phyloP scores from a whole-genome alignment of 345 rosid genomes.

The Ceriops zippeliana region DNA sequence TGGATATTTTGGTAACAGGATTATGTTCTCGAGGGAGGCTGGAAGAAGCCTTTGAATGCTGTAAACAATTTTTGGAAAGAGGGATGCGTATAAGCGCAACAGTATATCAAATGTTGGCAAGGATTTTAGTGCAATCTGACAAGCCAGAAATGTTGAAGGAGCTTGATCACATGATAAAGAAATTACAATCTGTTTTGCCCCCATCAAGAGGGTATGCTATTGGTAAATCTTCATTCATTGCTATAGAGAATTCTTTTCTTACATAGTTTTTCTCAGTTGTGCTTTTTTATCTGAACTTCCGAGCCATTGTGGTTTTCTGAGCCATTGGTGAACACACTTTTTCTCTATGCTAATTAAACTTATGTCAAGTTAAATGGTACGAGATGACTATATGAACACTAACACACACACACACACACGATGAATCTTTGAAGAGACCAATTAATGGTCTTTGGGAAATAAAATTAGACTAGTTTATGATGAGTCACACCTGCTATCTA shows the following conservation, averaged over 20 bases:
- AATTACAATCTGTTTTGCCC: conserved; percentile 56
- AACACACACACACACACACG: too few species aligned
- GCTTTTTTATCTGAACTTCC: neutral
- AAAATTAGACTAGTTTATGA: too few species aligned
- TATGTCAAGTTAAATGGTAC: neutral
- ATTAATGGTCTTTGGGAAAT: too few species aligned
- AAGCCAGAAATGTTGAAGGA: conserved; percentile 43
- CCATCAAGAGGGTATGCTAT: conserved; percentile 27
- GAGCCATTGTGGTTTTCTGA: neutral
- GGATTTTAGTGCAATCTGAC: conserved; percentile 34
- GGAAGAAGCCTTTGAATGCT: conserved; percentile 65
- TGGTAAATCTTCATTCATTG: neutral
- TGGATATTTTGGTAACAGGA: conserved; percentile 70
- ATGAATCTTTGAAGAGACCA: too few species aligned
- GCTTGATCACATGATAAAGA: conserved; percentile 48
- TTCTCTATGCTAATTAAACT: neutral
- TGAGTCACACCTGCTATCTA: too few species aligned
- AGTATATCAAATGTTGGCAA: conserved; percentile 50
- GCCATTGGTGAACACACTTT: neutral
- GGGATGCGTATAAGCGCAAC: conserved; percentile 63
- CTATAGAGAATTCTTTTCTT: neutral
- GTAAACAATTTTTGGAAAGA: conserved; percentile 58
- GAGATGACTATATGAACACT: neutral
- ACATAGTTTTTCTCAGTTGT: neutral
- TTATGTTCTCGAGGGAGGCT: conserved; percentile 57